Base-by-base conservation (phyloP, 2,329 filamentous ascomycete species). In the Ophiognomonia clavigignenti-juglandacearum region DNA sequence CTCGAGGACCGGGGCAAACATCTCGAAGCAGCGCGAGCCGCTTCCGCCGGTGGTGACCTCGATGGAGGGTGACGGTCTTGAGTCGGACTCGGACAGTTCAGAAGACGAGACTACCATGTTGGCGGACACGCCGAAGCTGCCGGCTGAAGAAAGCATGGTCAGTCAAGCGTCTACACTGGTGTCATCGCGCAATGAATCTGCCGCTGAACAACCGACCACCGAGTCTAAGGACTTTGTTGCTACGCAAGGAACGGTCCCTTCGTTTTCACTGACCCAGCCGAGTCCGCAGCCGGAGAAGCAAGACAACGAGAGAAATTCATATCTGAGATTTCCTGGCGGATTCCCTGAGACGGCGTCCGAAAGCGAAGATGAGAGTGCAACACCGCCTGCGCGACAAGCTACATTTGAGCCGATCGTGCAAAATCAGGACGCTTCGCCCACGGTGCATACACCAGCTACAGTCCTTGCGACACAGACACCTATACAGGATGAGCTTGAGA, bases 21-120 rank as follows among this genome's bases (percentile, higher is more conserved):
- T 73, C 11, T 77, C 76, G 7, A 73, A 73, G 54, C 74, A 73
- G 52, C 71, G 78, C 43, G 79, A 86, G 52, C 85, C 87, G 14
- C 62, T 89, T 27, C 82, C 86, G 4, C 84, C 84, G 1, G 75
- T 88, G 14, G 82, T 87, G 11, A 85, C 83, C 0, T 83, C 82
- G 1, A 76, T 85, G 16, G 84, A 90, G 59, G 80, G 78, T 9
- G 76, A 66, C 46, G 83, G 79, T 1, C 82, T 86, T 54, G 65
- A 72, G 13, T 86, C 82, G 13, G 80, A 85, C 49, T 79, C 73
- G 38, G 69, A 71, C 24, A 63, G 59, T 41, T 65, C 67, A 3
- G 67, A 71, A 18, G 68, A 64, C 39, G 66, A 73, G 39, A 60
- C 66, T 32, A 61, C 62, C 6, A 49, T 42, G 29, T 55, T 45